These are phyloP conservation scores for Fraxinus pennsylvanica DNA, from an alignment of 257 asterid genomes.

Conservation along the genomic window DNA sequence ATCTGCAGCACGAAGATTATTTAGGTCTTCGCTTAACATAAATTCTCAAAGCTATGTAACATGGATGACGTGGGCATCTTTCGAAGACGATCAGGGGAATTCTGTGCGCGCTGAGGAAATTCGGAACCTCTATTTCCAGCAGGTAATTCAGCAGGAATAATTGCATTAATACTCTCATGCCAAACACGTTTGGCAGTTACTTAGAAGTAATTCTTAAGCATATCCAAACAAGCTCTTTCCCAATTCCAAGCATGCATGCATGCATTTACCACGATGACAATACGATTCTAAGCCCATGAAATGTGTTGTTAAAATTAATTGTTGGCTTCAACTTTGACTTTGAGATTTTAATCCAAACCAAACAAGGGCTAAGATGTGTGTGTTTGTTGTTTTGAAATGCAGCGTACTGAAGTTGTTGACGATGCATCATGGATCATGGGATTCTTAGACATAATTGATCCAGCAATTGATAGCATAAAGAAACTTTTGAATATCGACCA, in stretches of 20 bases:
- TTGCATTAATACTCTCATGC: no score
- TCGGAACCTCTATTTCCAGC: conserved; percentile 88
- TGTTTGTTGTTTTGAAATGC: conserved; percentile 33
- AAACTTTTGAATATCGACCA: conserved; percentile 51
- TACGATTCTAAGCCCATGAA: no score
- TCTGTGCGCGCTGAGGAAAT: conserved; percentile 85
- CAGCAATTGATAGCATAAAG: conserved; percentile 86
- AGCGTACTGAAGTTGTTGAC: conserved; percentile 93
- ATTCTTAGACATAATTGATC: conserved; percentile 85
- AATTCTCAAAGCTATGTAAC: conserved; percentile 95
- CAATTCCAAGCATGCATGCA: neutral
- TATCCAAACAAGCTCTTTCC: neutral
- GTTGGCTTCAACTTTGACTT: no score
- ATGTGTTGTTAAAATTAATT: no score
- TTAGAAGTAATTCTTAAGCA: no score
- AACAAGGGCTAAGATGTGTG: neutral
- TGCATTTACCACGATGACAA: no score
- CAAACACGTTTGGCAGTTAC: no score
- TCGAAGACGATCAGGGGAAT: conserved; percentile 96
- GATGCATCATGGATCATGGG: conserved; percentile 98
- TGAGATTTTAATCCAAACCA: no score
- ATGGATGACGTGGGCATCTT: conserved; percentile 98
- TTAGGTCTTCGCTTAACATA: conserved; percentile 82
- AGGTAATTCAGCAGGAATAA: conserved; percentile 44
- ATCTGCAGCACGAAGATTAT: conserved; percentile 84